A percentile compares a stretch with the other conserved stretches of the same genome.
Conservation (phyloP, 2,329 filamentous ascomycete species). For the Fusarium papillatum region DNA sequence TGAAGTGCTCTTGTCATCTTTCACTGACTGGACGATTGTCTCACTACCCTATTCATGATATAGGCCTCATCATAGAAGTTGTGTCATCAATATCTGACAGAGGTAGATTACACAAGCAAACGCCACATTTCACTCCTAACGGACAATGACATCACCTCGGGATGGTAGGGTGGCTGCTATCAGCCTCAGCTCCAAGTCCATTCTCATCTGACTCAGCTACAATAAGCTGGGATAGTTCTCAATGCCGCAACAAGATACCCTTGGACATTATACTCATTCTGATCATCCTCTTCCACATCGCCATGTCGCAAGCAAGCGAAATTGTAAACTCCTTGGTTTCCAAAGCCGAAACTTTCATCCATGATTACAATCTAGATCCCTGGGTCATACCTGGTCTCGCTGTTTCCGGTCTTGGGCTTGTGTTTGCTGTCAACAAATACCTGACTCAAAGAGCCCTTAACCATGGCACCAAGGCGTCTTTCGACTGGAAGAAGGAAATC, state of each 20-base stretch:
- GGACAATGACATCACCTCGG: not conserved
- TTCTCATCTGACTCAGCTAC: not conserved
- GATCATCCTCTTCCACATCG: not conserved
- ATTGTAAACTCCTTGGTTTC: not conserved
- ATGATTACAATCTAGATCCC: not conserved
- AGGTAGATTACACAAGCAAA: not conserved
- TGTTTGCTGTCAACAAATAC: not conserved
- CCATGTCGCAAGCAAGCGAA: not conserved
- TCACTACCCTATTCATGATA: not conserved
- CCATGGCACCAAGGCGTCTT: slow-evolving; percentile 57
- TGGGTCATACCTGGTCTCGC: not conserved
- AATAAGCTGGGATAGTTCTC: not conserved
- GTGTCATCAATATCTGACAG: not conserved
- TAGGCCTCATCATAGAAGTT: not conserved
- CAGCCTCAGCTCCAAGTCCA: not conserved
- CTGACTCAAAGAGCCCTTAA: slow-evolving; percentile 36
- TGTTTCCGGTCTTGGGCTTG: not conserved
- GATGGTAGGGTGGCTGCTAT: accelerated
- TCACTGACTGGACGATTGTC: not conserved
- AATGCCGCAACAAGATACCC: not conserved
- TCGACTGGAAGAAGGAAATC: slow-evolving; percentile 68
- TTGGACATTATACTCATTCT: not conserved
- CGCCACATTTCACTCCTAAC: not conserved
- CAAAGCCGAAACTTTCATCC: not conserved
- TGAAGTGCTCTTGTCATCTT: not conserved